Percentiles rank a stretch among this genome's conserved stretches.
These are phyloP conservation scores for Tylopilus sp. DNA, from an alignment of 768 basidiomycete genomes.

Conservation along the genomic window DNA sequence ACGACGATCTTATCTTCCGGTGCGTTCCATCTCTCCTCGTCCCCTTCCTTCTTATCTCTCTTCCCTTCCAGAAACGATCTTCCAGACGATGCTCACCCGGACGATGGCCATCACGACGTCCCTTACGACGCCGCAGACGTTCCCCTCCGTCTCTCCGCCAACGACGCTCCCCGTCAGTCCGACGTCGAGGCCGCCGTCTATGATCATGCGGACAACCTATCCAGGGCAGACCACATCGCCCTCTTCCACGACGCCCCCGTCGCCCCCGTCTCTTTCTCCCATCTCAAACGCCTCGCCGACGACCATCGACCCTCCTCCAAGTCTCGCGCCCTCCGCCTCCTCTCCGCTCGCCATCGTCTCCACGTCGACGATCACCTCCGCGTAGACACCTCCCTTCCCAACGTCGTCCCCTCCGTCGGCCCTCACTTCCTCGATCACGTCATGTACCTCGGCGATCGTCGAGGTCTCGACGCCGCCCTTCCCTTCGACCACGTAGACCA, in stretches of 20 bases:
- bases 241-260: neutral
- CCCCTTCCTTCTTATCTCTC: neutral
- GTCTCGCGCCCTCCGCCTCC: neutral
- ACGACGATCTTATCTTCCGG: neutral
- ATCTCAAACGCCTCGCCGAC: neutral
- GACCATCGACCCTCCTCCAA: too few species aligned
- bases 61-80: neutral
- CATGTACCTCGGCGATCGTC: neutral
- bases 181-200: neutral
- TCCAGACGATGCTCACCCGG: neutral
- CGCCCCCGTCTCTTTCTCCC: fast-evolving
- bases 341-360: neutral
- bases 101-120: neutral
- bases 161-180: neutral
- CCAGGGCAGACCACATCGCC: neutral
- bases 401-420: neutral
- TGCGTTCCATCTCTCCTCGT: neutral
- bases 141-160: neutral
- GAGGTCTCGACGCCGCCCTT: neutral
- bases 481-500: neutral
- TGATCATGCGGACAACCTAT: neutral
- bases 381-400: neutral
- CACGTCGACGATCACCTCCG: neutral
- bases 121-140: neutral
- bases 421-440: conserved; percentile 1